These are phyloP conservation scores for Colletotrichum sidae DNA, from an alignment of 2,329 filamentous ascomycete species.

Conservation along the genomic window DNA sequence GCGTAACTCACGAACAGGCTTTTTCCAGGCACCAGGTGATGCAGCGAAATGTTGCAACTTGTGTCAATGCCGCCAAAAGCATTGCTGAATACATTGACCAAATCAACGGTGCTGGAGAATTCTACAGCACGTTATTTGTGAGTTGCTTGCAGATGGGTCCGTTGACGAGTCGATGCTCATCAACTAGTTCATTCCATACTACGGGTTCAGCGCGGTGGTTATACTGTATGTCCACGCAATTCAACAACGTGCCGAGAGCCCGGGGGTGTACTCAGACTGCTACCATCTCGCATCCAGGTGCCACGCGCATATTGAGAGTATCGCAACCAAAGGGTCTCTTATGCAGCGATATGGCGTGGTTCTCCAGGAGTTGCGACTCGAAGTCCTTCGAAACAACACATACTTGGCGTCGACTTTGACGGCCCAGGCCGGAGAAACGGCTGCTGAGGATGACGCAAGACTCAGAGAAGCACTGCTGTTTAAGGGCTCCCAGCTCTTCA, in stretches of 20 bases:
- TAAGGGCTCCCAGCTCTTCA: neutral
- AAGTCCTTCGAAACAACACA: constrained; percentile 41
- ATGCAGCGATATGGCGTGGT: constrained; percentile 54
- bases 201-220: constrained; percentile 56
- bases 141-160: constrained; percentile 22
- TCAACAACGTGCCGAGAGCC: constrained; percentile 45
- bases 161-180: neutral
- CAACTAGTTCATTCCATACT: constrained; percentile 53
- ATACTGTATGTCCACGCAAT: constrained; percentile 58
- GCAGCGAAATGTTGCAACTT: constrained; percentile 42
- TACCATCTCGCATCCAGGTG: constrained; percentile 53
- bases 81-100: constrained; percentile 53
- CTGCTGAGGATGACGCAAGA: neutral
- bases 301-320: constrained; percentile 51
- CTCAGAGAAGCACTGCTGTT: neutral
- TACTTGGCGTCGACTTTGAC: constrained; percentile 33
- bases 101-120: constrained; percentile 46
- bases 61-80: constrained; percentile 52
- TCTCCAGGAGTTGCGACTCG: constrained; percentile 48
- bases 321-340: constrained; percentile 52
- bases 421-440: neutral
- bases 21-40: constrained; percentile 25
- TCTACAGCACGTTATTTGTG: constrained; percentile 56
- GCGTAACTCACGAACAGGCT: neutral
- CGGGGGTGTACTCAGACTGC: constrained; percentile 43